Conservation (phyloP, 2,329 filamentous ascomycete genomes). For the Penicillium sp. region DNA sequence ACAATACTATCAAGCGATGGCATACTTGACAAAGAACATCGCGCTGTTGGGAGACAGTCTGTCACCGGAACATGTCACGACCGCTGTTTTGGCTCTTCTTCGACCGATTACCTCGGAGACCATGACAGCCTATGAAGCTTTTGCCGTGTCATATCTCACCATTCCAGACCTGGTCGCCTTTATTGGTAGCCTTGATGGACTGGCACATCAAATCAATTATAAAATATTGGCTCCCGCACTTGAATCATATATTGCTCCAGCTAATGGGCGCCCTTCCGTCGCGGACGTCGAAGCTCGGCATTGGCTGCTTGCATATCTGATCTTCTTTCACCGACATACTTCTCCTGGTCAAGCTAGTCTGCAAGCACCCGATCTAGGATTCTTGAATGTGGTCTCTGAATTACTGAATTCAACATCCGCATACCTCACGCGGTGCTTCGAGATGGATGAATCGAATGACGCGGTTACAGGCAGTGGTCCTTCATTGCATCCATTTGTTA, state of each 20-base stretch:
- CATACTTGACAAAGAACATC: conserved; percentile 32
- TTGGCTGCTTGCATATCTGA: conserved; percentile 58
- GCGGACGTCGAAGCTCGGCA: conserved; percentile 45
- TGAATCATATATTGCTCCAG: conserved; percentile 29
- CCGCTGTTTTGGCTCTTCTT: conserved; percentile 42
- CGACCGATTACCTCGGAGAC: conserved; percentile 44
- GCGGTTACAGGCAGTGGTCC: conserved; percentile 28
- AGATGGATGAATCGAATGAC: conserved; percentile 36
- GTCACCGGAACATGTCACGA: conserved; percentile 29
- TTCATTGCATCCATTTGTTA: conserved; percentile 54
- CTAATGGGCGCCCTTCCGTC: conserved; percentile 25
- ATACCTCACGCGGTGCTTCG: conserved; percentile 51
- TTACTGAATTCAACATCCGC: conserved; percentile 56
- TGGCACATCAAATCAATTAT: conserved; percentile 51
- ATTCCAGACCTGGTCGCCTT: conserved; percentile 40
- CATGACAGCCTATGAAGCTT: conserved; percentile 45
- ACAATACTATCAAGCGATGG: conserved; percentile 42
- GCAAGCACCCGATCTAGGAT: conserved; percentile 50
- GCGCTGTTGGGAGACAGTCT: conserved; percentile 19
- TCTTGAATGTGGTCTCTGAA: conserved; percentile 54
- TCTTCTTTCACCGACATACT: conserved; percentile 55
- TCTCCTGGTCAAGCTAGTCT: conserved; percentile 36
- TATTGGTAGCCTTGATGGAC: conserved; percentile 38
- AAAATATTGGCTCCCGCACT: conserved; percentile 45
- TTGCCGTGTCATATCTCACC: conserved; percentile 46